These are phyloP conservation scores for Phialocephala subalpina DNA, from an alignment of 2,329 filamentous ascomycete genomes.

Conservation along the genomic window DNA sequence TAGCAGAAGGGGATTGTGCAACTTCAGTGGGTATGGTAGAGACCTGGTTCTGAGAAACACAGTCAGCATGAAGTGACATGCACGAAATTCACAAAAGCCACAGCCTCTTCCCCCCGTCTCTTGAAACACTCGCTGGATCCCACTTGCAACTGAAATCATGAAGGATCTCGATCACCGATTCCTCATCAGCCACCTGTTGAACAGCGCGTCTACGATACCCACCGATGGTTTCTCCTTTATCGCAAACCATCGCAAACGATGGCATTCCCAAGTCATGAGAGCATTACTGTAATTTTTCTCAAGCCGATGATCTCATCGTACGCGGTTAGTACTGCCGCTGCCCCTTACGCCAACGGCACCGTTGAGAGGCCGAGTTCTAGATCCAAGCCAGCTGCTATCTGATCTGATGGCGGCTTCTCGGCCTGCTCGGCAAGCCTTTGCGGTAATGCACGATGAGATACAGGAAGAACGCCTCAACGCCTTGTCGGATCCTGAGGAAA, in stretches of 20 bases:
- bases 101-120: conserved; percentile 9
- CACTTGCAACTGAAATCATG: not conserved
- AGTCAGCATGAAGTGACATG: not conserved
- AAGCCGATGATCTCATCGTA: conserved; percentile 6
- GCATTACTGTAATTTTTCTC: not conserved
- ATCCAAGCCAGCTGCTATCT: not conserved
- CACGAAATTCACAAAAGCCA: not conserved
- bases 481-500: not conserved
- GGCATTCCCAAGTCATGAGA: not conserved
- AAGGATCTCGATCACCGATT: not conserved
- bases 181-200: not conserved
- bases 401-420: not conserved
- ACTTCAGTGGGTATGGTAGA: not conserved
- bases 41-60: not conserved
- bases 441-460: not conserved
- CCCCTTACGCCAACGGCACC: not conserved
- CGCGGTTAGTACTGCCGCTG: not conserved
- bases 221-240: not conserved
- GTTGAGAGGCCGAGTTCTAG: not conserved
- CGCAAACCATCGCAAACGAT: not conserved
- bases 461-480: not conserved
- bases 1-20: not conserved
- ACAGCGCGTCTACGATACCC: not conserved
- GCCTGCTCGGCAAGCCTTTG: not conserved
- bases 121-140: conserved; percentile 2